Base-by-base conservation (phyloP, 495 filamentous ascomycete genomes). In the Penicillium roqueforti region DNA sequence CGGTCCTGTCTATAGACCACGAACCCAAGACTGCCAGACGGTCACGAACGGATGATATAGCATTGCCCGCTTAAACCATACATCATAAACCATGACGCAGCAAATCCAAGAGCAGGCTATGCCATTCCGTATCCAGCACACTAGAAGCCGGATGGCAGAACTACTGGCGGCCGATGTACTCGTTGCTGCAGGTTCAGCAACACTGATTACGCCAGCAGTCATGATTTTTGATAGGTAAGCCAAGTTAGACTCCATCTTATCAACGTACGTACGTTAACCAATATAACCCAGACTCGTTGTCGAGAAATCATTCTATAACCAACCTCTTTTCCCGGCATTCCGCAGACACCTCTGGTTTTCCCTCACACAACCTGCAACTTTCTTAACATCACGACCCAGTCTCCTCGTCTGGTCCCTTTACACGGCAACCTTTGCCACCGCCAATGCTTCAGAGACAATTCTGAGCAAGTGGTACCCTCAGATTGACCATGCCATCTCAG, bases 351-450 rank as follows among this genome's bases (percentile, higher is more conserved):
- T 91, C 20, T 73, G 63, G 40, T 69, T 77, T 50, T 78, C 93
- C 46, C 54, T 93, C 57, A 73, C 77, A 26, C 79, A 80, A 10
- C 91, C 91, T 1, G 83, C 87, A 37, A 64, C 62, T 28, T 81
- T 91, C 70, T 59, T 96, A 58, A 77, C 84, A 63, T 88, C 86
- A 10, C 84, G 81, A 43, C 89, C 91, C 11, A 88, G 87, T 70
- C 84, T 80, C 53, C 80, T 95, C 29, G 86, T 96, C 66, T 90
- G 87, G 72, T 76, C 82, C 66, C 76, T 93, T 16, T 96, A 96
- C 77, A 86, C 83, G 47, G 87, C 89, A 58, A 96, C 91, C 49
- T 96, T 95, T 71, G 73, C 90, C 37, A 89, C 88, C 0, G 91
- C 91, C 56, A 96, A 96, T 74, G 70, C 80, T 10, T 80, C 93